Base-by-base conservation (phyloP, 257 asterid species). In the Lantana camara region DNA sequence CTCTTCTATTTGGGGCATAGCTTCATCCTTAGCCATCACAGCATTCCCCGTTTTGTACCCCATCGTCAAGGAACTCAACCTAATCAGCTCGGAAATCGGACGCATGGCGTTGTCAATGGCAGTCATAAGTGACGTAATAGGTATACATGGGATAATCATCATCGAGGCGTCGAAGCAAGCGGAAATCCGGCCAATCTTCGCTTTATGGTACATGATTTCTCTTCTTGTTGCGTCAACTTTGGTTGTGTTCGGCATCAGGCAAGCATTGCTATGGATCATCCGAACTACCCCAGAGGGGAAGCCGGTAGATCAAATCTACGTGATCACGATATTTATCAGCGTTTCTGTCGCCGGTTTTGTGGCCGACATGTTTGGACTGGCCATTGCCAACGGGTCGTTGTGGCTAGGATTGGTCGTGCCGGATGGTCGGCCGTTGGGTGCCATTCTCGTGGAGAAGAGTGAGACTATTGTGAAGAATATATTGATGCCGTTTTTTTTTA, bases 371-470 rank as follows among this genome's bases (percentile, higher is more conserved):
- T 52, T 68, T 0, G 99, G 99, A 0, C 40, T 90, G 53, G 88
- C 95, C 57, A 54, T 93, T 9, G 82, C 78, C 7, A 87, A 87
- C 22, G 99, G 95, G 22, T 84, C 99, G 0, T 17, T 93, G 13
- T 90, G 94, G 96, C 81, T 93, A 1, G 99, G 99, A 1, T 66
- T 93, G 78, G 99, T 90, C 0, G 82, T 87, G 5, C 97, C 97
- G 0, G 96, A 87, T 15, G 97, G 97, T 7, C 99, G 95, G 4
- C 97, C 99, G 0, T 63, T 93, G 59, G 99, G 97, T 16, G 81
- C 89, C 34, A 77, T 73, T 50, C 61, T 93, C 4, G 89, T 90
- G 63, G 95, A 93, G 77, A 93, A 84, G 77, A 79, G 82, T 7
- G 97, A 93, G 81, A 74, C 91, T 1, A 72, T 93, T 35, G 59